phyloP scores from a whole-genome alignment of 2,329 filamentous ascomycete species.

The Myrmaecium sp. region DNA sequence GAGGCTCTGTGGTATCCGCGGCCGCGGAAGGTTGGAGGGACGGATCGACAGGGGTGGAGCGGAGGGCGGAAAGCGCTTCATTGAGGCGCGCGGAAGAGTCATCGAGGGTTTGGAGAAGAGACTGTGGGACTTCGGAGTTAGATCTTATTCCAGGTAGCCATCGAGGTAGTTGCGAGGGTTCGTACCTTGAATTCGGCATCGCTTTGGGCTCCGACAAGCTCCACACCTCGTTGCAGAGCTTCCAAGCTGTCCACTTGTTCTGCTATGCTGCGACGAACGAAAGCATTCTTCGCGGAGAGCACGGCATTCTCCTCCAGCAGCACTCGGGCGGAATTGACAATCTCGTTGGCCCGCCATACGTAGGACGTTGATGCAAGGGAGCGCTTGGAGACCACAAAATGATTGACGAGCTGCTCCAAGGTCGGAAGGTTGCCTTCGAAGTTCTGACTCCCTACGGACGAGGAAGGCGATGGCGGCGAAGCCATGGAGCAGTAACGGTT shows the following conservation, averaged over 20 bases:
- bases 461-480: no score
- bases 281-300: slow-evolving; percentile 37
- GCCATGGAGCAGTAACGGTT: no score
- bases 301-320: slow-evolving; percentile 66
- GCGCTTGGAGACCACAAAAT: slow-evolving; percentile 75
- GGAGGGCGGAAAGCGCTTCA: slow-evolving; percentile 48
- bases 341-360: slow-evolving; percentile 73
- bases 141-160: slow-evolving; percentile 1
- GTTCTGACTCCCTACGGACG: no score
- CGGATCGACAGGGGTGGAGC: slow-evolving; percentile 45
- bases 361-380: slow-evolving; percentile 70
- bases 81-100: slow-evolving; percentile 46
- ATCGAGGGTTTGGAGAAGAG: slow-evolving; percentile 48
- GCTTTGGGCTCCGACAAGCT: slow-evolving; percentile 23
- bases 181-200: slow-evolving; percentile 26
- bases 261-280: slow-evolving; percentile 24
- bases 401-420: slow-evolving; percentile 67
- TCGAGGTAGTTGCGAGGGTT: slow-evolving; percentile 4
- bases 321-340: slow-evolving; percentile 58
- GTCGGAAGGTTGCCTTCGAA: no score
- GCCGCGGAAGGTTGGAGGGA: slow-evolving; percentile 38
- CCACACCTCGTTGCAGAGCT: slow-evolving; percentile 26
- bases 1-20: no score
- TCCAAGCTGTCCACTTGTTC: slow-evolving; percentile 27
- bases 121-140: slow-evolving; percentile 10